These are phyloP conservation scores for Artemisia annua DNA, from an alignment of 129 eudicot species.

Conservation along the genomic window DNA sequence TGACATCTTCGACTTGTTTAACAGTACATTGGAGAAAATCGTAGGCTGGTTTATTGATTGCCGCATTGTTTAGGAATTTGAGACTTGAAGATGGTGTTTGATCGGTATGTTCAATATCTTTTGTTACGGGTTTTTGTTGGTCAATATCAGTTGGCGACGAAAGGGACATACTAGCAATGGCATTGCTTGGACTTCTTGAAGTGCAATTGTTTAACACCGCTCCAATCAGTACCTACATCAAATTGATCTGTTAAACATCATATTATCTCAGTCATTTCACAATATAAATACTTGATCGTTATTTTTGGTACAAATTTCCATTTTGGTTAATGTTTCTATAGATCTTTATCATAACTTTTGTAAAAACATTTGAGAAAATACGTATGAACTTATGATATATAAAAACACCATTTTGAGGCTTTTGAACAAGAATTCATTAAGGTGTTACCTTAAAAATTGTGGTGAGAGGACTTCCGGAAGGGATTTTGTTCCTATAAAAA, in stretches of 20 bases:
- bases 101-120: not conserved
- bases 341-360: too few species aligned
- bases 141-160: constrained; percentile 46
- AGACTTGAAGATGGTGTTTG: constrained; percentile 53
- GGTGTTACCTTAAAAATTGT: constrained; percentile 65
- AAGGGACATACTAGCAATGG: constrained; percentile 47
- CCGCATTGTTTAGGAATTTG: constrained; percentile 66
- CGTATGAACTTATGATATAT: not conserved
- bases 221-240: constrained; percentile 61
- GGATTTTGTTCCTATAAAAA: constrained; percentile 70
- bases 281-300: too few species aligned
- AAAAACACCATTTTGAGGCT: too few species aligned
- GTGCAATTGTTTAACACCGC: constrained; percentile 51
- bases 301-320: too few species aligned
- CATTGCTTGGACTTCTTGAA: constrained; percentile 56
- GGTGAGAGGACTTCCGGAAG: constrained; percentile 82
- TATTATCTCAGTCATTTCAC: too few species aligned
- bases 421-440: too few species aligned
- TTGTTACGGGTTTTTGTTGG: constrained; percentile 23
- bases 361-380: too few species aligned
- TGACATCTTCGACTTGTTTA: constrained; percentile 83
- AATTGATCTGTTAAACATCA: not conserved
- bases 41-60: constrained; percentile 38
- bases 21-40: constrained; percentile 51
- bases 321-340: too few species aligned